phyloP scores from a whole-genome alignment of 352 stramenopile genomes.

The Phytophthora cactorum region DNA sequence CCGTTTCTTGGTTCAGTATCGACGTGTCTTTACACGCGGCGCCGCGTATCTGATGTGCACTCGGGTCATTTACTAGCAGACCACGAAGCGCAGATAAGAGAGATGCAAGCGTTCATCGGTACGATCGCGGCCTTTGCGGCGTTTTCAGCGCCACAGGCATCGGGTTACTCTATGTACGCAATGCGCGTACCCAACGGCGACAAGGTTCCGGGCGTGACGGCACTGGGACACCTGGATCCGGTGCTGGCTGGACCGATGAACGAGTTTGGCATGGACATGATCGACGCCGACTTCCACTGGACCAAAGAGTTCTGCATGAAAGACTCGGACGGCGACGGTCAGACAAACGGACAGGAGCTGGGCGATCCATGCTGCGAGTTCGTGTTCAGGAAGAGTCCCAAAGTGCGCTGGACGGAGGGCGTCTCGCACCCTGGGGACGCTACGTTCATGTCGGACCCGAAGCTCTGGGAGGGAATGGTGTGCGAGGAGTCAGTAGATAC shows the following conservation, averaged over 20 bases:
- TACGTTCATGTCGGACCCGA: slow-evolving; percentile 26
- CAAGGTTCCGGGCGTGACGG: slow-evolving; percentile 37
- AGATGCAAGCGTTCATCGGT: slow-evolving; percentile 11
- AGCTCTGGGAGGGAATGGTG: slow-evolving; percentile 30
- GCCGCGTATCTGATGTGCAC: slow-evolving; percentile 16
- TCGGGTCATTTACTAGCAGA: slow-evolving; percentile 11
- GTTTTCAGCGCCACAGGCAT: neutral
- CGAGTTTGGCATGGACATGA: slow-evolving; percentile 42
- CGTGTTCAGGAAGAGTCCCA: slow-evolving; percentile 22
- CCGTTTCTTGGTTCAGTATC: slow-evolving; percentile 10
- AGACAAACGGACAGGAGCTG: slow-evolving; percentile 41
- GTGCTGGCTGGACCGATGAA: slow-evolving; percentile 35
- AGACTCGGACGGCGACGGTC: slow-evolving; percentile 38
- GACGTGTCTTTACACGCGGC: slow-evolving; percentile 22
- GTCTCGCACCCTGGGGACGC: slow-evolving; percentile 35
- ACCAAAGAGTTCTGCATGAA: slow-evolving; percentile 39
- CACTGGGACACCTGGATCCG: slow-evolving; percentile 31
- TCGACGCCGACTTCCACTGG: slow-evolving; percentile 30
- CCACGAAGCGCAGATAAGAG: neutral
- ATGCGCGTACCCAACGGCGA: slow-evolving; percentile 40
- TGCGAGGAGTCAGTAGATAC: slow-evolving; percentile 14
- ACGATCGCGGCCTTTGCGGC: neutral
- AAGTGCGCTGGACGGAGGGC: slow-evolving; percentile 29
- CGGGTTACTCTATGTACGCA: slow-evolving; percentile 29
- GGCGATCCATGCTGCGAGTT: slow-evolving; percentile 37